phyloP scores from a whole-genome alignment of 805 yeast genomes.

The Barnettozyma salicaria region DNA sequence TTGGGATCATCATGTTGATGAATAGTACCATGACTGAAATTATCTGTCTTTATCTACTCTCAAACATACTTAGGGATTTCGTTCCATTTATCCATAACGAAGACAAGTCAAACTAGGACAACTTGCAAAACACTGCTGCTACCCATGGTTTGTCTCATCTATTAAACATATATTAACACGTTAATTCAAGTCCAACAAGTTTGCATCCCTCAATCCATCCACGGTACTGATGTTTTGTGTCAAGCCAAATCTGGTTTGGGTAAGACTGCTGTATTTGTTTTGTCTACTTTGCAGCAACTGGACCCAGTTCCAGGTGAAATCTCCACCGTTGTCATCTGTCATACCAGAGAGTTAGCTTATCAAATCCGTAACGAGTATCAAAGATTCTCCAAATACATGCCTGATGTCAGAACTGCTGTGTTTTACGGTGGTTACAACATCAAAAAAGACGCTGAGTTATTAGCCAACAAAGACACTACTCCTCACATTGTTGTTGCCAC shows the following conservation, averaged over 20 bases:
- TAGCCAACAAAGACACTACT: slow-evolving; percentile 87
- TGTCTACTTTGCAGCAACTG: slow-evolving; percentile 92
- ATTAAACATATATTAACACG: slow-evolving; percentile 11
- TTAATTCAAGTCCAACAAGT: slow-evolving; percentile 77
- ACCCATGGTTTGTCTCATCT: not conserved
- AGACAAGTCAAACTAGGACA: too few relatives aligned
- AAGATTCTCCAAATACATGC: slow-evolving; percentile 97
- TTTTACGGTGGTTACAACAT: slow-evolving; percentile 95
- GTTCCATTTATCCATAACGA: too few relatives aligned
- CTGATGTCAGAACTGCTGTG: slow-evolving; percentile 94
- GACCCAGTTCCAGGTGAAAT: slow-evolving; percentile 98
- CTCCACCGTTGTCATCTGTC: slow-evolving; percentile 90
- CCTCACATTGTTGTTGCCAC: slow-evolving; percentile 98
- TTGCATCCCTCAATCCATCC: slow-evolving; percentile 95
- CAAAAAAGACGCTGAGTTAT: slow-evolving; percentile 75
- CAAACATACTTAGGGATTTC: too few relatives aligned
- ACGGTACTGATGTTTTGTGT: slow-evolving; percentile 96
- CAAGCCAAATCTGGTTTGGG: slow-evolving; percentile 99
- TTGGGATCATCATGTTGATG: too few relatives aligned
- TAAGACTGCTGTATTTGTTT: slow-evolving; percentile 96
- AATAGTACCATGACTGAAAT: too few relatives aligned
- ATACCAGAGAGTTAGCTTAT: slow-evolving; percentile 97
- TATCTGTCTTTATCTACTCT: too few relatives aligned
- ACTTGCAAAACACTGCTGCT: too few relatives aligned
- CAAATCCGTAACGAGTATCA: slow-evolving; percentile 97